phyloP scores from a whole-genome alignment of 306 rosid species.

The Fragaria ananassa region DNA sequence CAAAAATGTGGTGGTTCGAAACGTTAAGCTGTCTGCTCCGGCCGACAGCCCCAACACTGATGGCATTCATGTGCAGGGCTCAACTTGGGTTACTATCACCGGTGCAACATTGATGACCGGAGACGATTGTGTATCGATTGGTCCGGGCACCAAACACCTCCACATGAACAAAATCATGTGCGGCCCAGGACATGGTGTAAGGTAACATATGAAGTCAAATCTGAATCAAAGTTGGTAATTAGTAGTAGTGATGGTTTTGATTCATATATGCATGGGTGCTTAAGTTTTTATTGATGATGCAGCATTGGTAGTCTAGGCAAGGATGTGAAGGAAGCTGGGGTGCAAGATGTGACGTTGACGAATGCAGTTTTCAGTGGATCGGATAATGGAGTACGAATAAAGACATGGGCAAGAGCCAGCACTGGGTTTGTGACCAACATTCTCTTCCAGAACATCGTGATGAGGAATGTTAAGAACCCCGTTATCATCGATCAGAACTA shows the following conservation, averaged over 20 bases:
- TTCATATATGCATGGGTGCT: neutral
- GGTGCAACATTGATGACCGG: constrained; percentile 51
- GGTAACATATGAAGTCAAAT: constrained; percentile 18
- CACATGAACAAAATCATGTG: constrained; percentile 44
- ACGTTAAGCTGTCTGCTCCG: constrained; percentile 43
- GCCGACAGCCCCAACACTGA: constrained; percentile 59
- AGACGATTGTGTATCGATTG: constrained; percentile 69
- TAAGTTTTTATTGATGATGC: neutral
- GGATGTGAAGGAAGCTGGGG: constrained; percentile 40
- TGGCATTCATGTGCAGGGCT: constrained; percentile 62
- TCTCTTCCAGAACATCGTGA: constrained; percentile 44
- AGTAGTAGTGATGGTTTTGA: neutral
- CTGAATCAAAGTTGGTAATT: neutral
- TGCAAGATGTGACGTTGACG: constrained; percentile 46
- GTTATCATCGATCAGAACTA: constrained; percentile 64
- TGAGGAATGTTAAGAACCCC: constrained; percentile 54
- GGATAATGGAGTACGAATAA: constrained; percentile 68
- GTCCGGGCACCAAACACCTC: constrained; percentile 52
- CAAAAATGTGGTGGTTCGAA: constrained; percentile 41
- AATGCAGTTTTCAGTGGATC: constrained; percentile 45
- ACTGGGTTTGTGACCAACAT: constrained; percentile 40
- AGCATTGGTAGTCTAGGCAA: constrained; percentile 59
- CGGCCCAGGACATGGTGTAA: constrained; percentile 77
- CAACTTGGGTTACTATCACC: constrained; percentile 42
- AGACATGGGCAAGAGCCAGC: constrained; percentile 69